These are phyloP conservation scores for Astrothelium macrocarpum DNA, from an alignment of 495 filamentous ascomycete genomes.

Conservation along the genomic window DNA sequence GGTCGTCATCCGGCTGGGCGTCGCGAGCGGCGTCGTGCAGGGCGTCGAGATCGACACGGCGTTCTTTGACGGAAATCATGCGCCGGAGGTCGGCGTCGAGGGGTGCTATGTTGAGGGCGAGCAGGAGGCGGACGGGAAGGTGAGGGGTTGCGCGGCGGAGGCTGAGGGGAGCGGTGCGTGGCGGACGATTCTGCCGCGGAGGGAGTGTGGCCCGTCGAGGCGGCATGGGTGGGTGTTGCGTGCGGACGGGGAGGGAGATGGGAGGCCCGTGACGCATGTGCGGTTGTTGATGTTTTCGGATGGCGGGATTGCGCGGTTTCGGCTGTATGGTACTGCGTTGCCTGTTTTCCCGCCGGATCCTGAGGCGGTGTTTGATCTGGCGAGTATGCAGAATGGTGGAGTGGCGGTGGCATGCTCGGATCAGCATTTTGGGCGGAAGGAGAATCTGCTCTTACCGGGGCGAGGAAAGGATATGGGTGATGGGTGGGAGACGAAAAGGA, in stretches of 20 bases:
- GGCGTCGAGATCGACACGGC: conserved; percentile 83
- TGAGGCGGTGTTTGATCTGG: conserved; percentile 65
- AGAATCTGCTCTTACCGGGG: conserved; percentile 76
- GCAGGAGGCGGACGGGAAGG: conserved; percentile 34
- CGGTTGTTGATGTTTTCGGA: conserved; percentile 86
- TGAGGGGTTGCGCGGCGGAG: neutral
- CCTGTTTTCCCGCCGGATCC: conserved; percentile 55
- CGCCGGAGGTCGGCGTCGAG: conserved; percentile 72
- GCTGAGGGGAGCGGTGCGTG: conserved; percentile 47
- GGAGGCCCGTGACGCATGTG: conserved; percentile 72
- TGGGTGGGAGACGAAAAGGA: conserved; percentile 87
- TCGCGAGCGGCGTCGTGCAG: conserved; percentile 61
- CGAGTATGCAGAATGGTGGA: conserved; percentile 72
- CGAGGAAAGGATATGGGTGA: conserved; percentile 88
- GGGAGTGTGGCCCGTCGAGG: conserved; percentile 66
- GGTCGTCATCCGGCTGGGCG: conserved; percentile 72
- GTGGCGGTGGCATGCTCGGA: conserved; percentile 68
- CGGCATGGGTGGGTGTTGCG: conserved; percentile 73
- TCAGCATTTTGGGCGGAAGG: conserved; percentile 75
- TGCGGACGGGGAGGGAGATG: conserved; percentile 3
- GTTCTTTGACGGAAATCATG: conserved; percentile 82
- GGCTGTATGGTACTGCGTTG: conserved; percentile 69
- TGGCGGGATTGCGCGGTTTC: conserved; percentile 82
- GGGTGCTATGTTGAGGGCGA: conserved; percentile 53
- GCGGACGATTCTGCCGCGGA: conserved; percentile 60